Conservation (phyloP, 2,329 filamentous ascomycete species). For the Uncinocarpus reesii region DNA sequence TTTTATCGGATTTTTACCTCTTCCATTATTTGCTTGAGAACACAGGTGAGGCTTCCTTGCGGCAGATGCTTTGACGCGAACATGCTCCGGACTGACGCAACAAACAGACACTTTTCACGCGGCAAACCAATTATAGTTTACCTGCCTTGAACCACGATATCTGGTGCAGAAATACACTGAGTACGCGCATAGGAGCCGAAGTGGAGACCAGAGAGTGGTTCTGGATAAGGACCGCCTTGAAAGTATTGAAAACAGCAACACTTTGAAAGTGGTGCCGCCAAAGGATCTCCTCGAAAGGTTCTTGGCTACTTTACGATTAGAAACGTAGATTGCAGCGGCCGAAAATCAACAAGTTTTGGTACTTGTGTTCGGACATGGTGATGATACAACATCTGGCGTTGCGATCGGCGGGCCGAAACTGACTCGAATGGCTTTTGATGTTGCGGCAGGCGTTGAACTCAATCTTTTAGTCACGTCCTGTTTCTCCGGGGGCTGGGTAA, state of each 20-base stretch:
- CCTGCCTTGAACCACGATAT: conserved; percentile 8
- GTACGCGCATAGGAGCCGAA: conserved; percentile 7
- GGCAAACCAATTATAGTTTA: conserved; percentile 13
- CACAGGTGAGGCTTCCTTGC: not conserved
- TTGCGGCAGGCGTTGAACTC: not conserved
- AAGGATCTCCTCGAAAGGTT: conserved; percentile 10
- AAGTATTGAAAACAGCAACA: conserved; percentile 6
- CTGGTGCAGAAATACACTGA: conserved; percentile 13
- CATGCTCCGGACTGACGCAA: not conserved
- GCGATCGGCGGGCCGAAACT: conserved; percentile 7
- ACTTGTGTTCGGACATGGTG: conserved; percentile 13
- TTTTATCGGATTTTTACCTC: conserved; percentile 15
- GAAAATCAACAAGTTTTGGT: conserved; percentile 10
- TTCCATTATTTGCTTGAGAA: conserved; percentile 14
- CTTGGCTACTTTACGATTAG: conserved; percentile 9
- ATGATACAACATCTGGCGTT: conserved; percentile 1
- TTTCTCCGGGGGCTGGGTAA: conserved; percentile 12
- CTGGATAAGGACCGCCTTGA: conserved; percentile 5
- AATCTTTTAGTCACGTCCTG: conserved; percentile 13
- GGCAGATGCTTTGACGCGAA: not conserved
- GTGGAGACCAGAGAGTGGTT: conserved; percentile 10
- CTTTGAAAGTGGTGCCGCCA: not conserved
- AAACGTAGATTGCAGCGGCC: conserved; percentile 5
- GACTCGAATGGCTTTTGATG: conserved; percentile 4
- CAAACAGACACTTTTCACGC: not conserved